A percentile compares a stretch with the other conserved stretches of the same genome.
Conservation (phyloP, 495 filamentous ascomycete species). For the Endocarpon pusillum region DNA sequence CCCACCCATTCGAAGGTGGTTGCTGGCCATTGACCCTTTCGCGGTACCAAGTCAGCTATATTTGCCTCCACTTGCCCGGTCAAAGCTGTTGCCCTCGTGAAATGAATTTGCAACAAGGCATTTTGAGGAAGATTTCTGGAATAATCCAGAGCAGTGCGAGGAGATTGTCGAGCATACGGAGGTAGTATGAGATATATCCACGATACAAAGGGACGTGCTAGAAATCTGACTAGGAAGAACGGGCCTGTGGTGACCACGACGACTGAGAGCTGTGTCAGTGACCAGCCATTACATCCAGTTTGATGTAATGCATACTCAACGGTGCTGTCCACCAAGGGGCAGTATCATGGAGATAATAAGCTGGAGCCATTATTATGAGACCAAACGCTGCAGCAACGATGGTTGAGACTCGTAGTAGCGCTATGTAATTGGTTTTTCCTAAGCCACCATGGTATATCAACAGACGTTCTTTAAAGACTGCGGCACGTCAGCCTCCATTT, state of each 20-base stretch:
- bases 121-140: conserved; percentile 40
- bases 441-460: conserved; percentile 61
- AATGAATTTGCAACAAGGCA: conserved; percentile 50
- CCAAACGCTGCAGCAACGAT: conserved; percentile 53
- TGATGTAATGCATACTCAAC: conserved; percentile 26
- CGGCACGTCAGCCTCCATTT: no score
- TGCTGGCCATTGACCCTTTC: conserved; percentile 22
- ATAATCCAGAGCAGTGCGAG: conserved; percentile 49
- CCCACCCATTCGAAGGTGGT: conserved; percentile 15
- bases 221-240: conserved; percentile 38
- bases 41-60: conserved; percentile 21
- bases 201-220: conserved; percentile 44
- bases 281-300: conserved; percentile 54
- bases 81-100: conserved; percentile 41
- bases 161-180: conserved; percentile 47
- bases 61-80: conserved; percentile 23
- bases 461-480: conserved; percentile 38
- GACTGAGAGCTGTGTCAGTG: conserved; percentile 48
- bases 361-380: conserved; percentile 40
- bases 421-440: conserved; percentile 44
- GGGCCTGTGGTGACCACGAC: conserved; percentile 53
- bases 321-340: conserved; percentile 27
- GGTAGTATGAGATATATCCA: conserved; percentile 54
- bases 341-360: conserved; percentile 31
- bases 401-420: conserved; percentile 48